Percentiles rank a stretch among this genome's conserved stretches.
Conservation (phyloP, 208 protist genomes). For the Leishmania tropica region DNA sequence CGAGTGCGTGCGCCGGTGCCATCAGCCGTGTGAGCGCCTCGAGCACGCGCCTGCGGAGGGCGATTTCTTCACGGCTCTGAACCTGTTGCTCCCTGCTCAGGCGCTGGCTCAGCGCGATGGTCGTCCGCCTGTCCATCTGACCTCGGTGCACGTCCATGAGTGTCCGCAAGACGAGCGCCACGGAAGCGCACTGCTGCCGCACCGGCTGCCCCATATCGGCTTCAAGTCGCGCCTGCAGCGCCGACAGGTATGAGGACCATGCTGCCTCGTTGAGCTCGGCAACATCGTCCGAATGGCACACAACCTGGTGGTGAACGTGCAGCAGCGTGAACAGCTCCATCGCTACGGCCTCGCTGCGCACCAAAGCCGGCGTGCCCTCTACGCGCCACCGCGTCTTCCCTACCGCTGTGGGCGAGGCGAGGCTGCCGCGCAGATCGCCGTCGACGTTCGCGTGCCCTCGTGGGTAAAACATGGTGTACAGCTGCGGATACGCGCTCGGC, state of each 20-base stretch:
- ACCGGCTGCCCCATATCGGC: background rate
- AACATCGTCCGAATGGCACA: background rate
- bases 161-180: slow-evolving; percentile 21
- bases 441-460: slow-evolving; percentile 3
- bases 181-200: background rate
- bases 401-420: background rate
- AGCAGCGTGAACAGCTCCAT: slow-evolving; percentile 27
- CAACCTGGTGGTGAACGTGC: slow-evolving; percentile 6
- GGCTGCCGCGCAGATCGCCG: background rate
- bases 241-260: slow-evolving; percentile 13
- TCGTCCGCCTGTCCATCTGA: slow-evolving; percentile 4
- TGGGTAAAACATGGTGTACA: slow-evolving; percentile 28
- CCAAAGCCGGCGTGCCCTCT: background rate
- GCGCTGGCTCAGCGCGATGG: background rate
- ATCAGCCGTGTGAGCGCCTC: slow-evolving; percentile 18
- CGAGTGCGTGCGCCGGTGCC: slow-evolving; percentile 1
- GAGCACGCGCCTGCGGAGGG: slow-evolving; percentile 3
- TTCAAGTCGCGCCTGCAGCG: slow-evolving; percentile 10
- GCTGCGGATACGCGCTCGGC: slow-evolving; percentile 22
- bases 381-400: background rate
- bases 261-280: background rate
- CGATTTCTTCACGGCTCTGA: slow-evolving; percentile 1
- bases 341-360: background rate
- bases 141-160: slow-evolving; percentile 15
- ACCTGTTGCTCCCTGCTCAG: background rate